Conservation (phyloP, 2,329 filamentous ascomycete species). For the Cladosporium sp. region DNA sequence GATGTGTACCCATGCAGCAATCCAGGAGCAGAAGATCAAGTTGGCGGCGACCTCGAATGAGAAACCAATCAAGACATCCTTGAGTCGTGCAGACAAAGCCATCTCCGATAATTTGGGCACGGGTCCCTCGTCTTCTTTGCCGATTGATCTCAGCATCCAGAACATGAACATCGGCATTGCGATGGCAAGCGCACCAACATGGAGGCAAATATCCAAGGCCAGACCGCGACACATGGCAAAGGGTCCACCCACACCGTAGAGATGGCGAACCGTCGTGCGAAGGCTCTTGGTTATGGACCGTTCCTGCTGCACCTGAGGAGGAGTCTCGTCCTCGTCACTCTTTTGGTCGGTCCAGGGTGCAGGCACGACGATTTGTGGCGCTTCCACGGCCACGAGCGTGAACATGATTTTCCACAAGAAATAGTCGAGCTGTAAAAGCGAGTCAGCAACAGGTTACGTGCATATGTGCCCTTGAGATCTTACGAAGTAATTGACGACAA, state of each 20-base stretch:
- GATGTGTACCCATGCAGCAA: constrained; percentile 15
- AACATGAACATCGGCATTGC: background rate
- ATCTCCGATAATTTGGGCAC: background rate
- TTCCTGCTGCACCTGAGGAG: background rate
- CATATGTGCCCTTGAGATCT: background rate
- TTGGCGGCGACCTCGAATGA: background rate
- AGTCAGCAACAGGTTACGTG: background rate
- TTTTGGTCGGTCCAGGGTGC: constrained; percentile 47
- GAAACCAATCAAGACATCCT: background rate
- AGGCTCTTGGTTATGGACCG: constrained; percentile 17
- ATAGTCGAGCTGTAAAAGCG: constrained; percentile 16
- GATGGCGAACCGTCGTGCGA: constrained; percentile 17
- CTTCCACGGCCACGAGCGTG: background rate
- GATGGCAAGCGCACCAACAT: background rate
- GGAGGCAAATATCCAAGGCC: background rate
- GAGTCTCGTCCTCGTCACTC: constrained; percentile 27
- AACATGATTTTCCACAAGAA: background rate
- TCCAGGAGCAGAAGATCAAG: constrained; percentile 1
- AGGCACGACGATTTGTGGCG: constrained; percentile 40
- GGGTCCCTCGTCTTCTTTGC: background rate
- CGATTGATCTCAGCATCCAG: background rate
- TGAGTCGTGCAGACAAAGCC: background rate
- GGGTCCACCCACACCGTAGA: constrained; percentile 16
- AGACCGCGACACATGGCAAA: constrained; percentile 19
- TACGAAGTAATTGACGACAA: background rate